Evolutionary conservation across 805 yeast species (phyloP), one percentile per base, ranked within the genome.

Genomic region (Hanseniaspora clermontiae): DNA sequence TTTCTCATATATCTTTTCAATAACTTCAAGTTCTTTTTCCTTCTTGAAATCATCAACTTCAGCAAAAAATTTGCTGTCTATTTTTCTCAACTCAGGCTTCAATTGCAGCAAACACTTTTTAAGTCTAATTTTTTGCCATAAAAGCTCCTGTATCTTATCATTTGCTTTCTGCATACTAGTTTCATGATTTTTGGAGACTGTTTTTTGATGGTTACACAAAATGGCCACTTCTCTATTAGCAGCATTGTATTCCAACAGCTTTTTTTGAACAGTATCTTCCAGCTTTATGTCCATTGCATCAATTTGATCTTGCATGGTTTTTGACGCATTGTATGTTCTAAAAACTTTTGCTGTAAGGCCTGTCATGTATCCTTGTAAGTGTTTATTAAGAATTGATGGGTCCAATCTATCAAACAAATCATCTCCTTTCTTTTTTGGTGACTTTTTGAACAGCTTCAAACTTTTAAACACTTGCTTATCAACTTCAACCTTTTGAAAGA

Each of bases 171-270:
- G 86, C 59, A 91, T 87, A 6, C 89, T 76, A 27, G 79, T 78
- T 49, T 85, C 95, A 65, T 91, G 97, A 5, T 80, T 80, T 66
- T 90, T 91, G 51, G 89, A 79, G 10, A 90, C 89, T 19, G 95
- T 81, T 70, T 96, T 82, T 76, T 90, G 97, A 77, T 90, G 97
- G 75, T 90, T 90, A 84, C 97, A 90, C 64, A 90, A 73, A 59
- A 90, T 88, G 6, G 97, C 97, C 58, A 90, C 97, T 2, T 91
- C 84, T 69, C 97, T 80, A 68, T 90, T 90, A 1, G 97, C 97
- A 20, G 96, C 96, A 70, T 91, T 90, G 70, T 84, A 90, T 59
- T 79, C 82, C 57, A 90, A 82, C 52, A 90, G 82, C 64, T 88
- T 91, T 66, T 90, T 97, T 27, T 85, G 83, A 4, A 87, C 84